These are phyloP conservation scores for Schizochytrium sp. DNA, from an alignment of 108 stramenopile genomes.

Conservation along the genomic window DNA sequence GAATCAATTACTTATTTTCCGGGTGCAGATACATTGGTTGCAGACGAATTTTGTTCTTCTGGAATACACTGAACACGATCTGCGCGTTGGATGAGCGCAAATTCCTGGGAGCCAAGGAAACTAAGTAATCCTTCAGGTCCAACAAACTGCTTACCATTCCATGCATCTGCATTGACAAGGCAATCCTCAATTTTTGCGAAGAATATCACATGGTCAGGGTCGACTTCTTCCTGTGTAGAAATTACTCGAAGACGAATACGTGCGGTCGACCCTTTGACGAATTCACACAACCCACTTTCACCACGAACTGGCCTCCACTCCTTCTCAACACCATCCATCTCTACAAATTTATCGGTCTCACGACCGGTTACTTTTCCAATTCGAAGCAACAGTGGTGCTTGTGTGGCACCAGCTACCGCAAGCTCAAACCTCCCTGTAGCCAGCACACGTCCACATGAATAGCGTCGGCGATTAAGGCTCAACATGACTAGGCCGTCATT, in stretches of 20 bases:
- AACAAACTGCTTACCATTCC: conserved; percentile 28
- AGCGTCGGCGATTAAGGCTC: not conserved
- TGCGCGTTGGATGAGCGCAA: not conserved
- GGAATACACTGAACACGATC: not conserved
- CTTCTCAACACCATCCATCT: conserved; percentile 20
- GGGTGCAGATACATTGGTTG: not conserved
- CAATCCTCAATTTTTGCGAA: conserved; percentile 21
- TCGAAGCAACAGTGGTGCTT: not conserved
- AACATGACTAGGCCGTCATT: conserved; percentile 26
- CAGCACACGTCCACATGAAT: conserved; percentile 22
- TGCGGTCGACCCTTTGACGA: not conserved
- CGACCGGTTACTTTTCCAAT: conserved; percentile 33
- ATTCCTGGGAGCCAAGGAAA: conserved; percentile 8
- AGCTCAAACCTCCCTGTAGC: not conserved
- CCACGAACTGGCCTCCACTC: conserved; percentile 28
- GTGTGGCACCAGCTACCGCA: not conserved
- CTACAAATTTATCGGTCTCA: conserved; percentile 17
- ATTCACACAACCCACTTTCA: not conserved
- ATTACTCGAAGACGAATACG: not conserved
- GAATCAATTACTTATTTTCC: not conserved
- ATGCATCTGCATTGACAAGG: conserved; percentile 21
- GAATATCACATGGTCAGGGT: not conserved
- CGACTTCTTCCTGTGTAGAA: not conserved
- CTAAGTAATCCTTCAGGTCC: not conserved
- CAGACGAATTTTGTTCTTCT: not conserved